These are phyloP conservation scores for Auricularia sp. DNA, from an alignment of 768 basidiomycete species.

Conservation along the genomic window DNA sequence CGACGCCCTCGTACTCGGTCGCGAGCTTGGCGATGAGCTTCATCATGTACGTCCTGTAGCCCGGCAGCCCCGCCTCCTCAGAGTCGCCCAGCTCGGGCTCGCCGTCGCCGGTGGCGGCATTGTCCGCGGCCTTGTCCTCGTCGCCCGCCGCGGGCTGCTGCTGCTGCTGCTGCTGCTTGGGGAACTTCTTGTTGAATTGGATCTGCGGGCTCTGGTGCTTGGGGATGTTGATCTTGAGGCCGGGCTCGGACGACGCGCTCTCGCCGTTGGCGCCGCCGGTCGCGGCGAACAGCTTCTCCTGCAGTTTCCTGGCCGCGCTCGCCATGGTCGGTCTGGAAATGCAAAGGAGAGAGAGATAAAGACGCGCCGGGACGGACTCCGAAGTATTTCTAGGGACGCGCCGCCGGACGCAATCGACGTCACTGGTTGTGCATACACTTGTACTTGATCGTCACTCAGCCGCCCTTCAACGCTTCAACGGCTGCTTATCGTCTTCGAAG, in stretches of 20 bases:
- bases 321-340: slow-evolving; percentile 20
- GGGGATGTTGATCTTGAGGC: slow-evolving; percentile 14
- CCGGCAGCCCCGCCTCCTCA: neutral
- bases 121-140: neutral
- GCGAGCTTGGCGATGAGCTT: slow-evolving; percentile 57
- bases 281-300: slow-evolving; percentile 58
- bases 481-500: no score
- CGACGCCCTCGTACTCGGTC: slow-evolving; percentile 64
- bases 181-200: neutral
- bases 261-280: slow-evolving; percentile 16
- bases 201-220: slow-evolving; percentile 2
- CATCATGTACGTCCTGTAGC: slow-evolving; percentile 42
- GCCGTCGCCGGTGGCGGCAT: slow-evolving; percentile 3
- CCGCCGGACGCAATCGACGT: no score
- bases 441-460: no score
- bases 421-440: no score
- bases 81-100: slow-evolving; percentile 12
- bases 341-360: slow-evolving; percentile 8
- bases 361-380: neutral
- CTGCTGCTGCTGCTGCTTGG: neutral
- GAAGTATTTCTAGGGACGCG: no score
- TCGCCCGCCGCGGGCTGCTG: neutral
- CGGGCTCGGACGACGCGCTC: slow-evolving; percentile 10
- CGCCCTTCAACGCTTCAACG: no score
- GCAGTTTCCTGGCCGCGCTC: slow-evolving; percentile 52